Evolutionary conservation across 305 asterid species (phyloP), one percentile per base, ranked within the genome.

Genomic region (Solanum hybrid): DNA sequence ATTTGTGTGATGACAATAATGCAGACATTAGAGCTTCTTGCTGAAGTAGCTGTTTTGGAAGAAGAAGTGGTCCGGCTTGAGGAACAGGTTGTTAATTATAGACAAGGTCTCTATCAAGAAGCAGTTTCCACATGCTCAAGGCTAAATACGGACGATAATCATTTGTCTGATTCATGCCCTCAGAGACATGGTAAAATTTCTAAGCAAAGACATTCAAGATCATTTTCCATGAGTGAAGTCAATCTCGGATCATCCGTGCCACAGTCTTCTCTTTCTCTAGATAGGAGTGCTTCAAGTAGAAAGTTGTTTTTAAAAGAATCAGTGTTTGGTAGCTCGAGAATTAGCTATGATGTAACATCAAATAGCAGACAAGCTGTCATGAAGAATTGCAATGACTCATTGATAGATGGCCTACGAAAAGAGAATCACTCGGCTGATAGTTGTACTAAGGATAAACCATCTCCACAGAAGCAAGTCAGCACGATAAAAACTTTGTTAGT

Each of bases 21-120:
- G 91, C 87, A 97, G 99, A 95, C 96, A 51, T 90, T 95, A 84
- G 98, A 97, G 92, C 98, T 97, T 92, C 95, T 97, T 60, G 99
- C 99, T 64, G 99, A 97, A 93, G 99, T 97, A 92, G 99, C 99
- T 66, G 99, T 97, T 64, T 91, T 97, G 78, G 99, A 97, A 93
- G 99, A 97, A 91, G 99, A 97, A 89, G 99, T 97, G 78, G 97
- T 95, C 89, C 93, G 96, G 80, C 97, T 97, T 17, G 99, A 97
- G 89, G 98, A 94, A 89, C 93, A 92, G 86, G 92, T 93, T 51
- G 96, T 95, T 88, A 95, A 89, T 90, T 95, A 93, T 85, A 95
- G 95, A 89, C 96, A 95, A 90, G 98, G 97, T 51, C 92, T 97
- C 14, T 94, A 94, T 91, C 93, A 94, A 29, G 98, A 96, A 91